Evolutionary conservation across 1,284 basidiomycete species (phyloP).

Genomic region (Ceratobasidium sp.): DNA sequence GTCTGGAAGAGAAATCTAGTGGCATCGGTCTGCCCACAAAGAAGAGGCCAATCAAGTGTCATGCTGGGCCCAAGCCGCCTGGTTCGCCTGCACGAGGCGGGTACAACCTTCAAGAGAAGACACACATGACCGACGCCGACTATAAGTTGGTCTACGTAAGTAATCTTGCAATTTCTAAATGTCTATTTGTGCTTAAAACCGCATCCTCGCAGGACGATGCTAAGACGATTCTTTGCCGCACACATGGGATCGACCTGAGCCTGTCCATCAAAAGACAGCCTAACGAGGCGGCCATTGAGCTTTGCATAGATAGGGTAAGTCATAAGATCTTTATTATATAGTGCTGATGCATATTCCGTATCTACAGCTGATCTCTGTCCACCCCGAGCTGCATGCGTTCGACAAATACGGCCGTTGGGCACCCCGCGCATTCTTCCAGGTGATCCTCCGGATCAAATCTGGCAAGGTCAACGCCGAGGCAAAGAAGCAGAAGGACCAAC

Average conservation of each 20-base stretch:
- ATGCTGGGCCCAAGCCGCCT: neutral
- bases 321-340: no score
- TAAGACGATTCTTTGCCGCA: neutral
- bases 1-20: neutral
- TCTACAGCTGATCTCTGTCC: neutral
- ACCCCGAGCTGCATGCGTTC: conserved; percentile 2
- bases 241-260: neutral
- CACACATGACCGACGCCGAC: neutral
- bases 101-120: neutral
- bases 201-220: neutral
- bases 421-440: conserved; percentile 1
- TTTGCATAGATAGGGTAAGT: neutral
- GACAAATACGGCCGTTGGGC: neutral
- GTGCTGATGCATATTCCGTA: neutral
- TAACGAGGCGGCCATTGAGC: neutral
- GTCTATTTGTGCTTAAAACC: neutral
- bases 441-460: neutral
- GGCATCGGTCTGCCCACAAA: neutral
- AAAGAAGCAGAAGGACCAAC: neutral
- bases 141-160: conserved; percentile 10
- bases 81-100: neutral
- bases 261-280: neutral
- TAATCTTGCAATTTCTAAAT: neutral
- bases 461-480: neutral
- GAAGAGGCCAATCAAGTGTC: neutral